Conservation (phyloP, 2,329 filamentous ascomycete genomes). For the Aspergillus pseudoterreus region DNA sequence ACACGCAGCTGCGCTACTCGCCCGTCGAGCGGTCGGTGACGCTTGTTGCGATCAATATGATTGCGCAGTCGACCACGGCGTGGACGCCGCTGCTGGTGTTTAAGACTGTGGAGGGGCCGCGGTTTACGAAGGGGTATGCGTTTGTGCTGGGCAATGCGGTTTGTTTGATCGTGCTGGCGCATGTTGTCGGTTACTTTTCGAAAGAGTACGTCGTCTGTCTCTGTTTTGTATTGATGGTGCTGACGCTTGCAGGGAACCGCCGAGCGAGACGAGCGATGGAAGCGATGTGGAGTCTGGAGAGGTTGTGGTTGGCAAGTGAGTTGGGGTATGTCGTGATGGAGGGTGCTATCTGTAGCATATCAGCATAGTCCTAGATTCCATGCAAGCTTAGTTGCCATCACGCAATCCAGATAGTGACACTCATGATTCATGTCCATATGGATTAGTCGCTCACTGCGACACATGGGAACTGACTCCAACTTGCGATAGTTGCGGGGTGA, state of each 20-base stretch:
- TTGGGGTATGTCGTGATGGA: not conserved
- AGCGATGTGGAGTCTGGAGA: not conserved
- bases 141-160: conserved; percentile 40
- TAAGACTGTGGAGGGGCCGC: conserved; percentile 42
- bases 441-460: too few relatives aligned
- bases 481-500: conserved; percentile 15
- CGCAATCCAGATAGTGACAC: conserved; percentile 10
- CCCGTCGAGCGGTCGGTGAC: conserved; percentile 47
- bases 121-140: conserved; percentile 42
- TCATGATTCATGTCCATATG: not conserved
- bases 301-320: not conserved
- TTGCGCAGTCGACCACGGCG: conserved; percentile 54
- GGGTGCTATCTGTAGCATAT: not conserved
- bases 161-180: conserved; percentile 31
- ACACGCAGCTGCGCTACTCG: conserved; percentile 43
- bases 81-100: conserved; percentile 56
- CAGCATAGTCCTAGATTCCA: too few relatives aligned
- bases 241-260: not conserved
- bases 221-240: not conserved
- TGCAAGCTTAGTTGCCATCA: not conserved
- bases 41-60: conserved; percentile 50
- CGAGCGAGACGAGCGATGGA: not conserved
- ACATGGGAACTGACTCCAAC: not conserved
- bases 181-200: conserved; percentile 19
- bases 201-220: conserved; percentile 13